Percentiles rank a stretch among this genome's conserved stretches.
These are phyloP conservation scores for Closterium sp. DNA, from an alignment of 139 green algal species.

Conservation along the genomic window DNA sequence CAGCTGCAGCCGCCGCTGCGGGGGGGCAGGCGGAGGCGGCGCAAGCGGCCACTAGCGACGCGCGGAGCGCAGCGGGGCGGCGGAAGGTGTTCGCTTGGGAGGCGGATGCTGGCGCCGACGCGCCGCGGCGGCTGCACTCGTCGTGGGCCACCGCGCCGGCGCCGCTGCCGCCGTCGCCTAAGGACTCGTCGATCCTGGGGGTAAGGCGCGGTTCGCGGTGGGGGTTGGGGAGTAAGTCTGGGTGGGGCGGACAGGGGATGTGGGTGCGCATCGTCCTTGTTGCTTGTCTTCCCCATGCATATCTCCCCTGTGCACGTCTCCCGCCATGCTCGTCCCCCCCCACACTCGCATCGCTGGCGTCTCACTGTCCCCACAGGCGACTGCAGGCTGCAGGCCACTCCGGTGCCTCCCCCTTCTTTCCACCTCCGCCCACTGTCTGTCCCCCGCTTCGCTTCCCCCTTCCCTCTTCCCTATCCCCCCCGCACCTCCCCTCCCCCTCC, in stretches of 20 bases:
- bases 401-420: too few relatives aligned
- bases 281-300: too few relatives aligned
- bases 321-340: background rate
- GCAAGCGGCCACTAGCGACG: background rate
- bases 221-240: background rate
- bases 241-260: background rate
- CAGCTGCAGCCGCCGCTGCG: background rate
- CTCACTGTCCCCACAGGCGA: background rate
- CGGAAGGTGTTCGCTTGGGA: background rate
- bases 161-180: background rate
- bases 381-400: too few relatives aligned
- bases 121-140: background rate
- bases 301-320: background rate
- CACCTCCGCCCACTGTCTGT: too few relatives aligned
- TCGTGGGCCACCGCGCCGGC: background rate
- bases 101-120: background rate
- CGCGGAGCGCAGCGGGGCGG: background rate
- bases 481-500: too few relatives aligned
- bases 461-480: too few relatives aligned
- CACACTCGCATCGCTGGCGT: too few relatives aligned
- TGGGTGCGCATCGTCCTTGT: background rate
- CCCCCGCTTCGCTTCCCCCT: too few relatives aligned
- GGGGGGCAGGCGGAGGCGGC: background rate
- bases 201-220: background rate
- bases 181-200: background rate